phyloP scores from a whole-genome alignment of 768 basidiomycete species.

The Dendrothele bispora region DNA sequence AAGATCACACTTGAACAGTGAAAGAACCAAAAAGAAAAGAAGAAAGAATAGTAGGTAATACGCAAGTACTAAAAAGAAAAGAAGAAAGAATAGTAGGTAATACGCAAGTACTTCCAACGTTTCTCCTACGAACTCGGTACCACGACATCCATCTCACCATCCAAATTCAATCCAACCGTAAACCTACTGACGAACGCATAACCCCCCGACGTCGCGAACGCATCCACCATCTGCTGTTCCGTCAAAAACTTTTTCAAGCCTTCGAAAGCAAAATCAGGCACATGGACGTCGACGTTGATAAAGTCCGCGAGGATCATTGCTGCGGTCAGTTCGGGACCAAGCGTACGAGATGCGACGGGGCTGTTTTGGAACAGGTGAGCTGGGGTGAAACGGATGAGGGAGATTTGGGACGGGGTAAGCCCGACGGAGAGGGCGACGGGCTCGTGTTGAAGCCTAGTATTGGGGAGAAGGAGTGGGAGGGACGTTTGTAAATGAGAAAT shows the following conservation, averaged over 20 bases:
- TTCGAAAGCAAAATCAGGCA: constrained; percentile 27
- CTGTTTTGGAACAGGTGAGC: constrained; percentile 13
- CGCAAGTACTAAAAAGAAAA: no score
- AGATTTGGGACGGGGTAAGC: constrained; percentile 28
- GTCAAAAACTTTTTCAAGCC: constrained; percentile 20
- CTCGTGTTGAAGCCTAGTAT: constrained; percentile 34
- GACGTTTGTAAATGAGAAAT: not conserved
- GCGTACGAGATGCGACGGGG: constrained; percentile 8
- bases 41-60: no score
- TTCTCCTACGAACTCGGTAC: constrained; percentile 31
- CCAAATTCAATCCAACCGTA: constrained; percentile 31
- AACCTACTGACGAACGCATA: constrained; percentile 31
- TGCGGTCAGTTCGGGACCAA: constrained; percentile 24
- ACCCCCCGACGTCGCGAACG: constrained; percentile 25
- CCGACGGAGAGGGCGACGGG: constrained; percentile 27
- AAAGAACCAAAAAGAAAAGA: no score
- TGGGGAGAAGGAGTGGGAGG: no score
- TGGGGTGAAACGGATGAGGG: constrained; percentile 22
- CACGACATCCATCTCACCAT: constrained; percentile 25
- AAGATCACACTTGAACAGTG: no score
- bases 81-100: no score
- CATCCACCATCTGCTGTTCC: constrained; percentile 30
- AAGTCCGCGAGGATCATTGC: constrained; percentile 29
- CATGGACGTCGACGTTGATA: constrained; percentile 24
- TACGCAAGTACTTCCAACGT: no score